Evolutionary conservation across 495 filamentous ascomycete genomes (phyloP), one percentile per base, ranked within the genome.

Genomic region (Amniculicola lignicola): DNA sequence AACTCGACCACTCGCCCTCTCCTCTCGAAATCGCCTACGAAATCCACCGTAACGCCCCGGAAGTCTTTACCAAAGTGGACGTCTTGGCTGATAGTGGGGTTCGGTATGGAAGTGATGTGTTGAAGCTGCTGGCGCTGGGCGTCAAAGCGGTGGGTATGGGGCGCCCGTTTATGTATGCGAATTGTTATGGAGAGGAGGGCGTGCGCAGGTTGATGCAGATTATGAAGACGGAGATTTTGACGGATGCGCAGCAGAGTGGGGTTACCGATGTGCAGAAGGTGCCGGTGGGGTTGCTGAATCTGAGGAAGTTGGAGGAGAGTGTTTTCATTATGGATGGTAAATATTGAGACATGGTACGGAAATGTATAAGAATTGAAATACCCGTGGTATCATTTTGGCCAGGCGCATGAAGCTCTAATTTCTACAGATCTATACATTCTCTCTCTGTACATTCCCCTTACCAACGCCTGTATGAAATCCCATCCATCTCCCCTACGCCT

Each of bases 61-160:
- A 70, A 64, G 62, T 77, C 12, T 78, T 75, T 64, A 43, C 57
- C 25, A 44, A 71, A 53, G 55, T 69, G 7, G 73, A 74, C 31
- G 74, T 80, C 28, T 68, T 63, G 24, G 71, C 67, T 0, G 76
- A 78, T 54, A 70, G 75, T 2, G 76, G 77, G 1, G 66, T 80
- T 3, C 67, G 72, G 0, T 72, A 70, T 35, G 75, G 75, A 4
- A 69, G 69, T 7, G 75, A 79, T 62, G 66, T 76, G 10, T 45
- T 75, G 18, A 72, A 73, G 58, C 47, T 73, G 15, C 65, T 79
- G 1, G 69, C 75, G 0, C 63, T 77, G 15, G 75, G 76, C 3
- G 74, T 73, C 1, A 69, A 69, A 18, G 73, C 70, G 11, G 74
- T 78, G 6, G 75, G 74, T 18, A 23, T 78, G 0, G 76, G 72